Base-by-base conservation (phyloP, 257 asterid species). In the Cordia subcordata region DNA sequence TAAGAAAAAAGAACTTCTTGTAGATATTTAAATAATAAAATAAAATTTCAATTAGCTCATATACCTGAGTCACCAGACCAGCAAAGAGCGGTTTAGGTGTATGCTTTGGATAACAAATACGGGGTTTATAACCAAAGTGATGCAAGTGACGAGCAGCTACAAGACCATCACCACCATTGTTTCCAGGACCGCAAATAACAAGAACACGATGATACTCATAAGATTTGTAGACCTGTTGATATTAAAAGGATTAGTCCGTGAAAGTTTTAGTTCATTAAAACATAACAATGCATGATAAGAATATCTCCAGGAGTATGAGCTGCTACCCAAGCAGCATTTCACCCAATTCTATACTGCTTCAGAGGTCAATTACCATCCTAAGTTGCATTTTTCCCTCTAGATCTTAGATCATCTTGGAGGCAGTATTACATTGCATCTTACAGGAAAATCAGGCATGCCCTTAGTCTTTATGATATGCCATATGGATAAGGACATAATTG, bases 61-160 rank as follows among this genome's bases (percentile, higher is more conserved):
- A 32, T 42, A 63, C 75, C 75, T 70, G 75, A 57, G 70, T 52
- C 16, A 57, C 64, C 53, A 58, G 62, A 44, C 60, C 58, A 49
- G 14, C 53, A 64, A 55, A 69, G 58, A 62, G 64, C 15, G 72
- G 75, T 47, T 69, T 58, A 51, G 49, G 62, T 35, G 66, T 47
- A 45, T 42, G 56, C 38, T 64, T 69, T 19, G 79, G 79, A 53
- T 74, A 74, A 61, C 76, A 74, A 56, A 69, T n/a, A 37, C 54
- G 53, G 23, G 72, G 66, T 11, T 65, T 69, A 62, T 69, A 69
- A 55, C 72, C 79, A 57, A 74, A 74, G 72, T 69, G 67, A 69
- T 69, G 60, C 40, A 74, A 53, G 59, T 74, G 79, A 54, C 76
- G 67, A 45, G 79, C 79, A 61, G 76, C 79, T 51, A 69, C 70